phyloP scores from a whole-genome alignment of 176 grass and related monocot genomes.

The Thinopyrum elongatum region DNA sequence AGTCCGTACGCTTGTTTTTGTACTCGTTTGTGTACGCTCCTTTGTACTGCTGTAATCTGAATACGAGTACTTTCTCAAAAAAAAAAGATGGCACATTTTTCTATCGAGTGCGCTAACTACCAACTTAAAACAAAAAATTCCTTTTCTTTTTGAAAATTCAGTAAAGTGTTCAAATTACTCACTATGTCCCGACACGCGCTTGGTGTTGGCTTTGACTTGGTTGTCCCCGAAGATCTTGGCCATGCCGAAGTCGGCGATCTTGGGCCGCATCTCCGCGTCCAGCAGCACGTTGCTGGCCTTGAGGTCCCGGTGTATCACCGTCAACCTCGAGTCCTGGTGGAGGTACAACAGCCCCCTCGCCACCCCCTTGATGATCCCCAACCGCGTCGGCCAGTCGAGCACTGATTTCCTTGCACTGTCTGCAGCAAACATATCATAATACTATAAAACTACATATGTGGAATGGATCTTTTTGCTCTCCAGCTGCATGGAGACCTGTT shows the following conservation, averaged over 20 bases:
- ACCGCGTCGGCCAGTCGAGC: constrained; percentile 43
- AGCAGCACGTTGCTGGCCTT: constrained; percentile 62
- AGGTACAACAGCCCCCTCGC: constrained; percentile 66
- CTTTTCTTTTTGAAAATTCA: too few relatives aligned
- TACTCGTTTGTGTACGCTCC: too few relatives aligned
- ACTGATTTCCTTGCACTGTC: constrained; percentile 25
- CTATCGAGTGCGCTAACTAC: too few relatives aligned
- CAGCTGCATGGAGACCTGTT: too few relatives aligned
- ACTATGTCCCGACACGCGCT: constrained; percentile 65
- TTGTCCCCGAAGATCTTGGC: constrained; percentile 66
- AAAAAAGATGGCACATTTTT: too few relatives aligned
- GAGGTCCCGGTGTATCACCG: constrained; percentile 61
- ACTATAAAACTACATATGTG: not conserved
- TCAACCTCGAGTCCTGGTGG: constrained; percentile 59
- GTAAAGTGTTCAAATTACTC: not conserved
- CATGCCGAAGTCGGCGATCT: constrained; percentile 68
- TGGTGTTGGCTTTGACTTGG: constrained; percentile 52
- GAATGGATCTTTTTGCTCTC: too few relatives aligned
- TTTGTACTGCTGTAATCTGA: too few relatives aligned
- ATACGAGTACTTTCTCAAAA: too few relatives aligned
- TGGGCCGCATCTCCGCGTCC: constrained; percentile 51
- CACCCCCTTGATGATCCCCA: constrained; percentile 50
- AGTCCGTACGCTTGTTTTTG: too few relatives aligned
- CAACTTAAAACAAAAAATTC: too few relatives aligned
- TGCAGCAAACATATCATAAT: not conserved